Conservation (phyloP, 1,284 basidiomycete genomes). For the Leccinum subrobustum region DNA sequence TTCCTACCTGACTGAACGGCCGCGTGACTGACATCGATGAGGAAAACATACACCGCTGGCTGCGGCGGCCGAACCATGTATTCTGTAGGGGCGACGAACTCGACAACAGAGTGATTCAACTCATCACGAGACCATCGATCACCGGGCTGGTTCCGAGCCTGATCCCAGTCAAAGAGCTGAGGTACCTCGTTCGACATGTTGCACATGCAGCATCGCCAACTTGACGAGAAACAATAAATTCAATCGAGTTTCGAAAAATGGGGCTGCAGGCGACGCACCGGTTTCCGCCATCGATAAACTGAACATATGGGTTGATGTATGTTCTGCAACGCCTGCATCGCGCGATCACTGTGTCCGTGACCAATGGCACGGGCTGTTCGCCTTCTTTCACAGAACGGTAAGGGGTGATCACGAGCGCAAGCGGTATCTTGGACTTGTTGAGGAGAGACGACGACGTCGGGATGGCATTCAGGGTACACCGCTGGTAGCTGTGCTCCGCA, state of each 20-base stretch:
- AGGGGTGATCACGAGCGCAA: constrained; percentile 89
- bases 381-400: constrained; percentile 82
- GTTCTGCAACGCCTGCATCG: constrained; percentile 96
- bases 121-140: constrained; percentile 95
- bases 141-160: constrained; percentile 88
- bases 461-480: constrained; percentile 89
- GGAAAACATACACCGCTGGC: constrained; percentile 94
- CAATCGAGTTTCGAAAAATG: not conserved
- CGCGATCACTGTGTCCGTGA: constrained; percentile 94
- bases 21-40: constrained; percentile 94
- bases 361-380: constrained; percentile 81
- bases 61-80: constrained; percentile 99
- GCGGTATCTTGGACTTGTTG: constrained; percentile 90
- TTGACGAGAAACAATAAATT: constrained; percentile 26
- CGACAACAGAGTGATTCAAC: constrained; percentile 91
- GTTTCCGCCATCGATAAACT: constrained; percentile 98
- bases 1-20: constrained; percentile 80
- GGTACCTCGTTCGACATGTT: constrained; percentile 98
- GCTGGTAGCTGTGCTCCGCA: constrained; percentile 90
- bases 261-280: constrained; percentile 46
- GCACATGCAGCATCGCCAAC: constrained; percentile 99
- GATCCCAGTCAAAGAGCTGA: constrained; percentile 98
- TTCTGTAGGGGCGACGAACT: constrained; percentile 97
- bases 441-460: constrained; percentile 92
- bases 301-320: constrained; percentile 99